Evolutionary conservation across 805 yeast genomes (phyloP), one percentile per base, ranked within the genome.

Genomic region (Wickerhamomyces silvicola): DNA sequence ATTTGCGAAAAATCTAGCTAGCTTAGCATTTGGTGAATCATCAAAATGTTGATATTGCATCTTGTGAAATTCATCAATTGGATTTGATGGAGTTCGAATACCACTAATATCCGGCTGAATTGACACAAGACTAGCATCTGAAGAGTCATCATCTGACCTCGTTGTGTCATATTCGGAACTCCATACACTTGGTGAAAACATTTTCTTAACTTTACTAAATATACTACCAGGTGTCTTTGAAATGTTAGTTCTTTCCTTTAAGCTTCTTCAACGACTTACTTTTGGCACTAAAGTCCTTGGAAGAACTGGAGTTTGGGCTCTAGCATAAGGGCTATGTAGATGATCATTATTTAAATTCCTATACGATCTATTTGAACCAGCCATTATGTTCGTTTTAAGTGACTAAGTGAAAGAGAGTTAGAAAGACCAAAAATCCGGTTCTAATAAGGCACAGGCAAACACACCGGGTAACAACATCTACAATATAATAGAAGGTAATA

Each of bases 231-330:
- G 53, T 3, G 53, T 43, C 33, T 38, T 32, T 17, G 39, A 30
- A 13, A 7, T n/a, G 15, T 19, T 15, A 13, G 18, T 14, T 12
- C 10, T 12, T 19, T 9, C 15, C 40, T 49, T 44, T 70, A 78
- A 36, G 60, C 68, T 94, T 92, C 82, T 32, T 64, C 53, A 2
- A 80, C 87, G 81, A 85, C 54, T 84, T 94, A 52, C 85, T 85
- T 50, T 87, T 79, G 40, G 84, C 65, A 0, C 92, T 88, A 45
- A n/a, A n/a, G 80, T 79, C 38, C 73, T 22, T 10, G 18, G 25
- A n/a, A n/a, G 20, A 17, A 32, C 29, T 13, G 33, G 34, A 15
- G 33, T 18, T 11, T 15, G 17, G 7, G 20, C 10, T 24, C 50
- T 35, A 6, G 45, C 21, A 18, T 46, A 46, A 3, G 53, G 53